phyloP scores from a whole-genome alignment of 139 green algal species.

The Micractinium conductrix region DNA sequence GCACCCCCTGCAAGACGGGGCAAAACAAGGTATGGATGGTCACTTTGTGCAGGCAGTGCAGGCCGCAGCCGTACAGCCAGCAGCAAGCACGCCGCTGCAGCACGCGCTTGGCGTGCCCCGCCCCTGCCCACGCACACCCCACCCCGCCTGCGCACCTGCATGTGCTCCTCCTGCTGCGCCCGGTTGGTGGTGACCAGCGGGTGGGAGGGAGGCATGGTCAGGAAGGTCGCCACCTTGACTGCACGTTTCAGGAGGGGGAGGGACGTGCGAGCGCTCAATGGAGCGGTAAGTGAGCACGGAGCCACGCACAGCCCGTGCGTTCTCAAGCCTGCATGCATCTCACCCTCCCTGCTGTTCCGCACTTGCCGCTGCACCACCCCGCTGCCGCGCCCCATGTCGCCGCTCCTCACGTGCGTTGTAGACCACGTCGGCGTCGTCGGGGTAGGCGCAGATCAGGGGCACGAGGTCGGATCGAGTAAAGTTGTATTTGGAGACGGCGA shows the following conservation, averaged over 20 bases:
- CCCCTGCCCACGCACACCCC: too few species aligned
- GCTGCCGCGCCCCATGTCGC: background rate
- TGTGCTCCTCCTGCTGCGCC: slow-evolving; percentile 47
- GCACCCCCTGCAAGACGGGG: slow-evolving; percentile 42
- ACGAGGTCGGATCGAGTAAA: slow-evolving; percentile 77
- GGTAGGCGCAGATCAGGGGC: slow-evolving; percentile 82
- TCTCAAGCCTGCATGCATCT: too few species aligned
- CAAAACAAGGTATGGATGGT: too few species aligned
- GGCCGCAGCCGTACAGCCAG: too few species aligned
- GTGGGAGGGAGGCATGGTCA: slow-evolving; percentile 86
- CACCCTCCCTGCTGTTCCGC: too few species aligned
- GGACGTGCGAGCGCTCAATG: too few species aligned
- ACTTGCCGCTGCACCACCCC: background rate
- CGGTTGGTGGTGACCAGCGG: slow-evolving; percentile 42
- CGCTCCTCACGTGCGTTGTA: slow-evolving; percentile 74
- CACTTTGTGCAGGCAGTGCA: too few species aligned
- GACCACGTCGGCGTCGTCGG: slow-evolving; percentile 77
- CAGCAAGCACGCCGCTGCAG: too few species aligned
- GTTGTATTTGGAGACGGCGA: slow-evolving; percentile 75
- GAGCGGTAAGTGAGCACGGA: background rate
- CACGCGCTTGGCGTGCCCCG: too few species aligned
- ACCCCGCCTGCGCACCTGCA: slow-evolving; percentile 49
- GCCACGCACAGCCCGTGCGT: too few species aligned
- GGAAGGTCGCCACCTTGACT: slow-evolving; percentile 94
- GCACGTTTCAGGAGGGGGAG: slow-evolving; percentile 32